Evolutionary conservation across 2,329 filamentous ascomycete genomes (phyloP), one percentile per base, ranked within the genome.

Genomic region (Macrophomina pseudophaseolina): DNA sequence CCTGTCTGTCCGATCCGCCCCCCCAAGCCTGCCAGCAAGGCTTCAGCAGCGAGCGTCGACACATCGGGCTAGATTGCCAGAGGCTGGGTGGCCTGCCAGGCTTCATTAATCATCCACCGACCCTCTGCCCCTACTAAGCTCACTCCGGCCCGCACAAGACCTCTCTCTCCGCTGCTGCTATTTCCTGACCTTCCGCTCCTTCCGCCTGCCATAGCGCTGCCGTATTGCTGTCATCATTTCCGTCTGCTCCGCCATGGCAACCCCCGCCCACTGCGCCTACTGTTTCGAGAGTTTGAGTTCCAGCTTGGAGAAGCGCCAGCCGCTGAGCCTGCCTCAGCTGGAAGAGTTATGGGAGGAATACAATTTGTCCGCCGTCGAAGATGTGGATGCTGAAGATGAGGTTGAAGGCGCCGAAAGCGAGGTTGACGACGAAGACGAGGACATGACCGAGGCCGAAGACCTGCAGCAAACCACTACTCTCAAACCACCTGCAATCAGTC

Each of bases 221-320:
- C 7, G 53, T 12, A 18, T 46, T 18, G 18, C 30, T 52, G 30
- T 40, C 42, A 52, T 48, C 63, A 7, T 48, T 38, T 49, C 63
- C 14, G 30, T 42, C 38, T 32, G 16, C 42, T 18, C 33, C 52
- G 70, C 52, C 64, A 98, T 98, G 94, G 94, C 95, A 58, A 90
- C 91, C 66, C 81, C 87, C 73, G 90, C 90, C 68, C 94, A 98
- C 80, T 97, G 94, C 80, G 88, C 94, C 74, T 94, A 90, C 80
- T 97, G 94, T 83, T 98, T 99, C 84, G 95, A 99, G 80, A 85
- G 85, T 48, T 88, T 99, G 44, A 85, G 88, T 59, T 90, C 94
- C 64, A 87, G 88, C 68, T 91, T 97, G 71, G 87, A 92, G 71
- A 82, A 86, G 70, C 89, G 90, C 69, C 84, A 89, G 67, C 82